A percentile compares a stretch with the other conserved stretches of the same genome.
These are phyloP conservation scores for Nepenthes mirabilis DNA, from an alignment of 148 eudicot species.

Conservation along the genomic window DNA sequence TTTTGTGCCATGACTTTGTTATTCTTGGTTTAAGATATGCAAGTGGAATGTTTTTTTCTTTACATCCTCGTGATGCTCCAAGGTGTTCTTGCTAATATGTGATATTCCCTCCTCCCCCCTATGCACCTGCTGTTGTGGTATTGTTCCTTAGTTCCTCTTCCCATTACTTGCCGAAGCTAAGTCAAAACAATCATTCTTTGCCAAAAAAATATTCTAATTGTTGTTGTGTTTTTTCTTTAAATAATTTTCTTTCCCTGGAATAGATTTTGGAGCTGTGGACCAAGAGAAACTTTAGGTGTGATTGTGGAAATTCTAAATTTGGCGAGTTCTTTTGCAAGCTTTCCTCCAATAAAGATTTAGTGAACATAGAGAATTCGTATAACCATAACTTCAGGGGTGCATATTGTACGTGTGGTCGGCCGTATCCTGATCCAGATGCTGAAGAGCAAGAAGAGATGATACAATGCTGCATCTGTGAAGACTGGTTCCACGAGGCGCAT, in stretches of 20 bases:
- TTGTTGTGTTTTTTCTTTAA: too few species aligned
- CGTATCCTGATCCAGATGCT: slow-evolving; percentile 88
- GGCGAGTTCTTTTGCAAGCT: slow-evolving; percentile 94
- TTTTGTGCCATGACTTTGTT: too few species aligned
- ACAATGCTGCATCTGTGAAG: slow-evolving; percentile 94
- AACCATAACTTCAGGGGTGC: slow-evolving; percentile 89
- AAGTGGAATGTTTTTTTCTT: too few species aligned
- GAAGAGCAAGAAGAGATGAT: slow-evolving; percentile 89
- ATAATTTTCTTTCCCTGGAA: not conserved
- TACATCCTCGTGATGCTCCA: too few species aligned
- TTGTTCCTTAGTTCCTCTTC: too few species aligned
- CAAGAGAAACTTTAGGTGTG: slow-evolving; percentile 91
- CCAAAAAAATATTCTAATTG: too few species aligned
- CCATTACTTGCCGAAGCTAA: too few species aligned
- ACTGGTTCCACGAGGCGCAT: slow-evolving; percentile 96
- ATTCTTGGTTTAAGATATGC: too few species aligned
- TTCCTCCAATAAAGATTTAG: slow-evolving; percentile 62
- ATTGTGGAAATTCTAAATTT: slow-evolving; percentile 97
- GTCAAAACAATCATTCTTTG: too few species aligned
- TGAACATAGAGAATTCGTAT: slow-evolving; percentile 64
- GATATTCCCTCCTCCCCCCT: too few species aligned
- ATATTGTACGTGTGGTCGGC: slow-evolving; percentile 84
- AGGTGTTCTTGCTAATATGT: too few species aligned
- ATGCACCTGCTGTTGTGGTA: too few species aligned
- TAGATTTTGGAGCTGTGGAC: slow-evolving; percentile 96